Evolutionary conservation across 2,329 filamentous ascomycete genomes (phyloP), one percentile per base, ranked within the genome.

Genomic region (Fusarium verticillioides): DNA sequence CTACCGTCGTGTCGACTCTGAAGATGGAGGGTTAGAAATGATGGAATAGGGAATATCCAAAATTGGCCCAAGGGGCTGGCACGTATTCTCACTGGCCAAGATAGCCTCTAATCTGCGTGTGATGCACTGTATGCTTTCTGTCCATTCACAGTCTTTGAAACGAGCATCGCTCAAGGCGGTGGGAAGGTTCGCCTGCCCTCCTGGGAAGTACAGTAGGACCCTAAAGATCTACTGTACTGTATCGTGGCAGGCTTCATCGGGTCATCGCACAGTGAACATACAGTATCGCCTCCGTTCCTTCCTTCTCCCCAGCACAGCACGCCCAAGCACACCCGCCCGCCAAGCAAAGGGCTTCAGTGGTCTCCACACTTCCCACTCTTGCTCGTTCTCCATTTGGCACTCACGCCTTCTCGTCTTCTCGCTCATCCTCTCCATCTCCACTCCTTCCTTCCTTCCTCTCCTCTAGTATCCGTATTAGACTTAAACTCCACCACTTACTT

Each of bases 401-500:
- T 69, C 68, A 44, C 65, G 71, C 53, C 53, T 62, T 57, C 65
- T 50, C 42, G 63, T 65, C 66, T 54, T 30, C 32, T 63, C 30
- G 58, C 28, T 56, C 57, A 52, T 37, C 34, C 57, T 39, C 39
- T 40, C 23, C 23, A 44, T 66, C 66, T 69, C 67, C 66, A 70
- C 67, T 70, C 66, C 59, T 69, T 58, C 75, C 76, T 78, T 78
- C 79, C 77, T 79, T 78, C 80, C 73, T 78, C 78, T 78, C 80
- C 73, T 72, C 77, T 76, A 54, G 50, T 40, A 74, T 78, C 78
- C 49, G 32, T 36, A 36, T 52, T 52, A 72, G 64, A 77, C 77
- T 76, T 77, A 75, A 76, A 78, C 75, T 77, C 75, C 78, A 77
- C 76, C 76, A 75, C 74, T 79, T 78, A 79, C 76, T 78, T 79